These are phyloP conservation scores for Sarocladium strictum DNA, from an alignment of 2,329 filamentous ascomycete species.

Conservation along the genomic window DNA sequence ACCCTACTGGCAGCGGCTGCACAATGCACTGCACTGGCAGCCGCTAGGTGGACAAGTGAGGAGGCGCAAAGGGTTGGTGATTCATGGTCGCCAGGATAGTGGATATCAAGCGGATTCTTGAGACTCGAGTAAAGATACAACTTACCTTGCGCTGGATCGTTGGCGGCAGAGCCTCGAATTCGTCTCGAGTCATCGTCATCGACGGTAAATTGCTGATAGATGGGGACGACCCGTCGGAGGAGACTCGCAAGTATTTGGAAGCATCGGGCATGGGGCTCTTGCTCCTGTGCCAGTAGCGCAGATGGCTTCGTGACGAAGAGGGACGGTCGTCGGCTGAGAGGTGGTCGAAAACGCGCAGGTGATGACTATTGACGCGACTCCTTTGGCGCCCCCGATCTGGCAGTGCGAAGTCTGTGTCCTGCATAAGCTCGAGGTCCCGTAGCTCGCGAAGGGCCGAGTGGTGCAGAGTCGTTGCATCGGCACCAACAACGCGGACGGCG, in stretches of 20 bases:
- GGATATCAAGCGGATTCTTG: constrained; percentile 6
- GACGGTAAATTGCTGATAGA: constrained; percentile 19
- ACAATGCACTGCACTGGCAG: neutral
- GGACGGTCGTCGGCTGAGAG: constrained; percentile 17
- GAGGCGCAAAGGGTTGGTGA: constrained; percentile 9
- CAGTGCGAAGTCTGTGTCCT: neutral
- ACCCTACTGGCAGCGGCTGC: constrained; percentile 7
- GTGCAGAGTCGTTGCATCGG: constrained; percentile 8
- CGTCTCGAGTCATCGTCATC: constrained; percentile 27
- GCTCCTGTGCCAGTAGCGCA: constrained; percentile 13
- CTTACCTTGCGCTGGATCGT: constrained; percentile 53
- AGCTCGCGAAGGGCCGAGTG: constrained; percentile 7
- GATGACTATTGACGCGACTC: constrained; percentile 15
- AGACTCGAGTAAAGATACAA: constrained; percentile 14
- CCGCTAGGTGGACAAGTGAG: neutral
- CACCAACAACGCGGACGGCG: neutral
- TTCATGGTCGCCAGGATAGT: neutral
- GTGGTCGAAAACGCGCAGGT: constrained; percentile 17
- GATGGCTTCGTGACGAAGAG: constrained; percentile 22
- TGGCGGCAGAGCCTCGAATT: constrained; percentile 47
- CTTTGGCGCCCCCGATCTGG: constrained; percentile 10
- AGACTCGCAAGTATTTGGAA: constrained; percentile 18
- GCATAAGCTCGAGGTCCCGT: constrained; percentile 6
- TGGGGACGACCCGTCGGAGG: constrained; percentile 17
- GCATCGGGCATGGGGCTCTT: constrained; percentile 15